These are phyloP conservation scores for Lactarius trivialis DNA, from an alignment of 768 basidiomycete species.

Conservation along the genomic window DNA sequence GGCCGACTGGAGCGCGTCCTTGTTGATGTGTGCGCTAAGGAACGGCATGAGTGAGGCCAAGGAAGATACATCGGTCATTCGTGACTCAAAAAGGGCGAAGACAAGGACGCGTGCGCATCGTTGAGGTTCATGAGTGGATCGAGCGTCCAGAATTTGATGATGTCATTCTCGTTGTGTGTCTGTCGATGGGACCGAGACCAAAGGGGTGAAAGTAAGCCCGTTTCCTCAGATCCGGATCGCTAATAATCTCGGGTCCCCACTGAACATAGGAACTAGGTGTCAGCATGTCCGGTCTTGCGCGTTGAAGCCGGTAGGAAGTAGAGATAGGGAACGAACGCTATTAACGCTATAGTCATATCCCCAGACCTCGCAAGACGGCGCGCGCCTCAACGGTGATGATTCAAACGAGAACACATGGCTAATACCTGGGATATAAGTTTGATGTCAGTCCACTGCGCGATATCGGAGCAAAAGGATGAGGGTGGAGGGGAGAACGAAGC, in stretches of 20 bases:
- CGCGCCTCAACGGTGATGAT: constrained; percentile 39
- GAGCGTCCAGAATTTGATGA: constrained; percentile 57
- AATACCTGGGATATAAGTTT: constrained; percentile 30
- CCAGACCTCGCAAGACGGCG: constrained; percentile 33
- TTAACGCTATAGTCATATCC: constrained; percentile 37
- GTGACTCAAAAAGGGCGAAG: not conserved
- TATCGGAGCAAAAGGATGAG: not conserved
- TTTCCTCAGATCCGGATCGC: constrained; percentile 26
- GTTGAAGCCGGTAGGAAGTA: not conserved
- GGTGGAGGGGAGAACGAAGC: not conserved
- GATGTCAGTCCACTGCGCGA: not conserved
- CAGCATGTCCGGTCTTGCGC: not conserved
- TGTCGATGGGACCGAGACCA: constrained; percentile 35
- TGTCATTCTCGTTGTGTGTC: constrained; percentile 37
- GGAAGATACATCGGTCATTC: not conserved
- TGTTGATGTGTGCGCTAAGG: constrained; percentile 32
- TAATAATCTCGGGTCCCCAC: constrained; percentile 40
- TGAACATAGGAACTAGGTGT: not conserved
- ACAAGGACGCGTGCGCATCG: constrained; percentile 31
- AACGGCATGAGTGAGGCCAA: constrained; percentile 34
- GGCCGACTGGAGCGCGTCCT: constrained; percentile 48
- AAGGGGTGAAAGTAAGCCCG: constrained; percentile 40
- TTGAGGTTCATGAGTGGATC: constrained; percentile 57
- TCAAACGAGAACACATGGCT: constrained; percentile 47
- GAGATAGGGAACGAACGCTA: constrained; percentile 25